Evolutionary conservation across 2,329 filamentous ascomycete species (phyloP), one percentile per base, ranked within the genome.

Genomic region (Aspergillus sp.): DNA sequence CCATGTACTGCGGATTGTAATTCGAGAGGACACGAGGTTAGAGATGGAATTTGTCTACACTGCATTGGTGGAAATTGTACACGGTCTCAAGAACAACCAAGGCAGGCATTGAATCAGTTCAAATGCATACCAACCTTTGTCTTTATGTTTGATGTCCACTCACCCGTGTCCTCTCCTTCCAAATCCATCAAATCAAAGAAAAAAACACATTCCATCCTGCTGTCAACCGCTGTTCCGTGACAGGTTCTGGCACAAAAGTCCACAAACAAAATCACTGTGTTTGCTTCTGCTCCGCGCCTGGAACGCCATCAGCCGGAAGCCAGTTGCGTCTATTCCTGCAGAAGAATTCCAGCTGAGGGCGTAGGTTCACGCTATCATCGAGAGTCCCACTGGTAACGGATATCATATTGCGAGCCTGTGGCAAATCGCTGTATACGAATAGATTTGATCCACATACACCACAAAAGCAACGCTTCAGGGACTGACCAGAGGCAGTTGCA

Each of bases 1-100:
- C 1, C 84, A 87, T 68, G 87, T 87, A 53, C 68, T 88, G 44
- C 75, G 85, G 24, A 78, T 87, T 1, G 85, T 87, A 3, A 76
- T 88, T 4, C 76, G 85, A 45, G 84, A 87, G 32, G 51, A 54
- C 7, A 41, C 44, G 16, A 46, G 26, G 32, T 22, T 19, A 17
- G 40, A 42, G 40, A 17, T 20, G 17, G 40, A 42, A 13, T 19
- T 17, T 42, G 40, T 22, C 16, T 42, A 42, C 17, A 13, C 19
- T 7, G 7, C 22, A 2, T 20, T 42, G 16, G 19, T 42, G 19
- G 40, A 42, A 17, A 42, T 22, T 20, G 40, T 17, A 22, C 11
- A 42, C 16, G 2, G 16, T 13, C 35, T 38, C 3, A 45, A 11
- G 8, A 30, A 30, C 3, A 11, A 11, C 1, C 26, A 9, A 17